These are phyloP conservation scores for Lolium rigidum DNA, from an alignment of 176 grass and related monocot genomes.

Conservation along the genomic window DNA sequence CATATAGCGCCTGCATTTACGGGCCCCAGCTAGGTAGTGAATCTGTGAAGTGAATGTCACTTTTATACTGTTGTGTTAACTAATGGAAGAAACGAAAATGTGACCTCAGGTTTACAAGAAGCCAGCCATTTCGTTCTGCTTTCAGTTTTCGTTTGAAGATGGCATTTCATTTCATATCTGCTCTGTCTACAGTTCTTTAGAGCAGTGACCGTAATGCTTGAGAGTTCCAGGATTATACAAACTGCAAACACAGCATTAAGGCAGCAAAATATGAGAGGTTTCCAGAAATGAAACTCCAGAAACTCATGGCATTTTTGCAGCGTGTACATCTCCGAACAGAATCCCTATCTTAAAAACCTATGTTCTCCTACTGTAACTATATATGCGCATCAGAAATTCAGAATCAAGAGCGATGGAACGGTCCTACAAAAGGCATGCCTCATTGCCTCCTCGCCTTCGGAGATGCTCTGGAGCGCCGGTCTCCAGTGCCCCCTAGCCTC, in stretches of 20 bases:
- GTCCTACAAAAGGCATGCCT: not conserved
- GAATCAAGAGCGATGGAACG: not conserved
- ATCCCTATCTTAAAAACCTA: conserved; percentile 23
- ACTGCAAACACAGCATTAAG: not conserved
- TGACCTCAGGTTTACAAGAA: not conserved
- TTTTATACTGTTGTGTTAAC: not conserved
- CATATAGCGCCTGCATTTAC: conserved; percentile 45
- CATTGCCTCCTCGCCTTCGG: conserved; percentile 41
- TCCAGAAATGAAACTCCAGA: not conserved
- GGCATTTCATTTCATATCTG: not conserved
- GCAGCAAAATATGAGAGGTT: not conserved
- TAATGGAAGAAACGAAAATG: not conserved
- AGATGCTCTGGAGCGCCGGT: conserved; percentile 58
- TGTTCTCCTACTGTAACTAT: not conserved
- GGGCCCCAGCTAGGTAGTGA: not conserved
- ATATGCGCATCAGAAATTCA: not conserved
- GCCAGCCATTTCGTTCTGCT: not conserved
- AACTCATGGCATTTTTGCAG: not conserved
- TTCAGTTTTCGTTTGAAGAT: not conserved
- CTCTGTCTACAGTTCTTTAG: not conserved
- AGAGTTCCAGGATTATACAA: not conserved
- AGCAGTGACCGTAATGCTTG: not conserved
- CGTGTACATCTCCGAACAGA: conserved; percentile 43
- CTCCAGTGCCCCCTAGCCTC: conserved; percentile 46
- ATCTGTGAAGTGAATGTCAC: too few relatives aligned